Conservation (phyloP, 192 early-diverging fungal genomes). For the Spinellus fusiger region DNA sequence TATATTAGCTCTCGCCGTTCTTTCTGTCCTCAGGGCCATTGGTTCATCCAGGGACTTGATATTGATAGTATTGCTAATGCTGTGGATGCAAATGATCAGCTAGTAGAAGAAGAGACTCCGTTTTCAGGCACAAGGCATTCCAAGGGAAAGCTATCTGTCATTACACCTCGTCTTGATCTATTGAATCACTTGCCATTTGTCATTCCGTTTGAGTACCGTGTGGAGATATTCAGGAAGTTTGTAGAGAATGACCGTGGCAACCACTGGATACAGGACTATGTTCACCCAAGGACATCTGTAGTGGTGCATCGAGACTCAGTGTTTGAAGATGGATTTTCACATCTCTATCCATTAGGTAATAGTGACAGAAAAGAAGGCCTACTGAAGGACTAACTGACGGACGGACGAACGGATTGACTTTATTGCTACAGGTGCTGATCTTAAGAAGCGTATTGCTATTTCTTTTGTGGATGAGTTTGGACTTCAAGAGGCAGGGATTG, state of each 20-base stretch:
- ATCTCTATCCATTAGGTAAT: conserved; percentile 63
- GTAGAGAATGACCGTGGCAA: conserved; percentile 60
- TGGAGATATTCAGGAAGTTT: conserved; percentile 76
- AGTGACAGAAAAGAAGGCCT: not conserved
- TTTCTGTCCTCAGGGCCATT: conserved; percentile 63
- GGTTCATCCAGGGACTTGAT: conserved; percentile 62
- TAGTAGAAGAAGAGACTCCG: conserved; percentile 54
- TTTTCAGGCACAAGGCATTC: conserved; percentile 21
- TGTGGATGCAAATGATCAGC: conserved; percentile 40
- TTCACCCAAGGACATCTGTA: conserved; percentile 36
- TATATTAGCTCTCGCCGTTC: conserved; percentile 50
- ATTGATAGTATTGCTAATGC: conserved; percentile 51
- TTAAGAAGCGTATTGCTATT: conserved; percentile 80
- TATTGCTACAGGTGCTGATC: conserved; percentile 36
- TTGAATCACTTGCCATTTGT: conserved; percentile 87
- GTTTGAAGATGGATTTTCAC: conserved; percentile 86
- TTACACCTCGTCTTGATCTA: conserved; percentile 53
- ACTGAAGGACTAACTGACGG: not conserved
- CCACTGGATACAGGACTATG: conserved; percentile 7
- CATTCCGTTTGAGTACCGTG: conserved; percentile 85
- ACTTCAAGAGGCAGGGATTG: conserved; percentile 84
- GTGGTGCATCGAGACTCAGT: conserved; percentile 66
- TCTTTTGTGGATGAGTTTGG: conserved; percentile 83
- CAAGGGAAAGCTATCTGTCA: conserved; percentile 24
- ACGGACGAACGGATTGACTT: too few species aligned